Evolutionary conservation across 225 moss, liverwort and hornwort genomes (phyloP), one percentile per base, ranked within the genome.

Genomic region (Lunularia cruciata): DNA sequence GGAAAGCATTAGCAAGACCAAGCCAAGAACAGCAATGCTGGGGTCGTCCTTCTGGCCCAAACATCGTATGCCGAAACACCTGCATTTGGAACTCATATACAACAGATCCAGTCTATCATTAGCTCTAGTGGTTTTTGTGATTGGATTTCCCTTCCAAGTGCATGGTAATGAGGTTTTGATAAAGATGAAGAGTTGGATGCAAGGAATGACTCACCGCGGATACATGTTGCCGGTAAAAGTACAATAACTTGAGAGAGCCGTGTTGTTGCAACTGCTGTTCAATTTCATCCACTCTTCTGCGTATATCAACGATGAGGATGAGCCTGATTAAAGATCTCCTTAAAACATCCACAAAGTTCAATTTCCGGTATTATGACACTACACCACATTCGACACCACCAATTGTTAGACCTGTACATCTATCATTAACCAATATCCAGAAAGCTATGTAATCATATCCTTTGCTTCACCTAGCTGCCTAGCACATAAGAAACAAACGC

Each of bases 1-100:
- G 86, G 75, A 98, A 98, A 67, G 85, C 58, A 75, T 90, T 93
- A 25, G 93, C 93, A 35, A 98, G 75, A 20, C 91, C 85, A 14
- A 98, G 83, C 98, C 98, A 98, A 52, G 98, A 91, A 78, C 98
- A 98, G 80, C 98, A 98, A 60, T 98, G 98, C 71, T 98, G 98
- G 19, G 98, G 98, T 60, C 98, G 81, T 47, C 98, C 98, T 75
- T 98, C 98, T 42, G 98, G 91, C 68, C 98, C 98, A 81, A 93
- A 98, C 98, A 98, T 98, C 11, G 98, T 98, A 68, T 98, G 98
- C 57, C 91, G 89, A 31, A 93, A 98, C 57, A 91, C 89, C 89
- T 89, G 81, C 35, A 43, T 22, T 51, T 2, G 27, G 13, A 35
- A 47, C 22, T 42, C 2, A 47, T 5, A 54, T 0, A 3, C n/a